Evolutionary conservation across 352 stramenopile species (phyloP).

Genomic region (Phytophthora tubulina): DNA sequence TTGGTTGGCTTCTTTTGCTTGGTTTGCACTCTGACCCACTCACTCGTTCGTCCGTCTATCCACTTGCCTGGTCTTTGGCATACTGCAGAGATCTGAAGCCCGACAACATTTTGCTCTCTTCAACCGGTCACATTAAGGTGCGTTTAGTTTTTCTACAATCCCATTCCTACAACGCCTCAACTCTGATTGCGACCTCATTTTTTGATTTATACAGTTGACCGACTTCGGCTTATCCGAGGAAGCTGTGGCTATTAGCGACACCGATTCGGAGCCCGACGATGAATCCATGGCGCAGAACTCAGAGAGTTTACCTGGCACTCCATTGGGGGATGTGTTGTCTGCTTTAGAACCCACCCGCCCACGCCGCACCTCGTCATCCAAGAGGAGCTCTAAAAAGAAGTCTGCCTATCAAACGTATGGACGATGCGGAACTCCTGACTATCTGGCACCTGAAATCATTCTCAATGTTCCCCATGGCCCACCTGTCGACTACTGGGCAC

Average conservation of each 20-base stretch:
- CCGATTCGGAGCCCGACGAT: slow-evolving; percentile 44
- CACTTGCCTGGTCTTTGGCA: slow-evolving; percentile 24
- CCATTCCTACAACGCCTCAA: background rate
- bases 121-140: slow-evolving; percentile 89
- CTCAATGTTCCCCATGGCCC: slow-evolving; percentile 71
- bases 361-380: slow-evolving; percentile 28
- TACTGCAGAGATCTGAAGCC: slow-evolving; percentile 85
- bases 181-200: slow-evolving; percentile 5
- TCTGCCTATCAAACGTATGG: slow-evolving; percentile 71
- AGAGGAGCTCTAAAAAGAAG: slow-evolving; percentile 52
- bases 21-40: slow-evolving; percentile 1
- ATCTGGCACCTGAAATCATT: slow-evolving; percentile 92
- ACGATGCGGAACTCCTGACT: slow-evolving; percentile 88
- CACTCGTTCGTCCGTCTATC: slow-evolving; percentile 11
- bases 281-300: slow-evolving; percentile 32
- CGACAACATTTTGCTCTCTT: slow-evolving; percentile 92
- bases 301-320: slow-evolving; percentile 6
- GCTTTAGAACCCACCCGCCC: slow-evolving; percentile 7
- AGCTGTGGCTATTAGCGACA: slow-evolving; percentile 56
- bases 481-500: slow-evolving; percentile 90
- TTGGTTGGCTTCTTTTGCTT: slow-evolving; percentile 7
- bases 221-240: slow-evolving; percentile 90
- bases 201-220: slow-evolving; percentile 64
- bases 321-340: slow-evolving; percentile 3
- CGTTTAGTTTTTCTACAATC: slow-evolving; percentile 4